Base-by-base conservation (phyloP, 192 early-diverging fungal species). In the Linnemannia hyalina region DNA sequence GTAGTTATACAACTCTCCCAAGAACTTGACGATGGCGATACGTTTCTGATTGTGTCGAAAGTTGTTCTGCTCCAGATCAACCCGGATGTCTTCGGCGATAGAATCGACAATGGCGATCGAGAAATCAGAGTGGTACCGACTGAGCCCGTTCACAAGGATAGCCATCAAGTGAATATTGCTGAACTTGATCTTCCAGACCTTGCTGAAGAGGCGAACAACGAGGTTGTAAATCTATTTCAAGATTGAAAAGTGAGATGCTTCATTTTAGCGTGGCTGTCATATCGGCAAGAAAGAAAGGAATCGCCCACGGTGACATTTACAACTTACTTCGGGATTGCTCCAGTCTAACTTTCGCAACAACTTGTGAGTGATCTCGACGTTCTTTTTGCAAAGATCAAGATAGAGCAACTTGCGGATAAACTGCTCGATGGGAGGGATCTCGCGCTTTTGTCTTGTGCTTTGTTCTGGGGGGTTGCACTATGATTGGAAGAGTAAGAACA, bases 121-220 rank as follows among this genome's bases (percentile, higher is more conserved):
- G 91, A 99, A 97, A 52, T 93, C 94, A 22, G 97, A 94, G 75
- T 99, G 95, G 78, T 95, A 94, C 22, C 92, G 90, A 29, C 94
- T 90, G 68, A 99, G 90, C 35, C 95, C 95, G 18, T 91, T 92
- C 2, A 94, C 93, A 18, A 98, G 80, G 84, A 94, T 96, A 7
- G 97, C 96, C 83, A 97, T 90, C 73, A 97, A 80, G 55, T 95
- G 93, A 41, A 99, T 89, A 74, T 98, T 96, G 72, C 94, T 92
- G 82, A 94, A 96, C 83, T 97, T 97, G 74, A 99, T 92, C 88
- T 98, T 98, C 97, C 97, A 98, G 32, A 97, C 89, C 80, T 99
- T 98, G 75, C 91, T 91, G 74, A 99, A 99, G 52, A 94, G 89
- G 68, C 93, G 94, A n/a, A 91, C 72, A 3, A 99, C 80, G 60